Percentiles rank a stretch among this genome's conserved stretches.
phyloP scores from a whole-genome alignment of 2,329 filamentous ascomycete species.

The Orbilia javanica region DNA sequence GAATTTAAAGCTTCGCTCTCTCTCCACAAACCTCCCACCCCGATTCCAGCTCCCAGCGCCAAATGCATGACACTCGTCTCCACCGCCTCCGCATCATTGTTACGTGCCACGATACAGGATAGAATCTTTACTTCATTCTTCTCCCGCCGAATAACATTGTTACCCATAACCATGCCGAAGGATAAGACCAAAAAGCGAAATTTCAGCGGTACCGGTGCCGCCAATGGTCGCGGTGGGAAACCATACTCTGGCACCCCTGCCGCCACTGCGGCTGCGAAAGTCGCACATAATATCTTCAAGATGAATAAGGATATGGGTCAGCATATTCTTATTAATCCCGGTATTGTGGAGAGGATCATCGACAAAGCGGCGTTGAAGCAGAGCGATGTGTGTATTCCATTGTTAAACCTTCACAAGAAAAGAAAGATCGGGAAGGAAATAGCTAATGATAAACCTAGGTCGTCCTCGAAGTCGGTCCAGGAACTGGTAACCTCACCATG shows the following conservation, averaged over 20 bases:
- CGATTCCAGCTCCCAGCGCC: conserved; percentile 36
- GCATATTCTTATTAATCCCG: conserved; percentile 93
- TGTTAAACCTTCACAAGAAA: neutral
- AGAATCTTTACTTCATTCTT: conserved; percentile 25
- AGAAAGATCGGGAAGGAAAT: conserved; percentile 1
- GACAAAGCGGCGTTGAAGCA: conserved; percentile 91
- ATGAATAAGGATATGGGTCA: conserved; percentile 93
- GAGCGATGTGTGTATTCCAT: conserved; percentile 71
- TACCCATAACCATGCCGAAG: conserved; percentile 40
- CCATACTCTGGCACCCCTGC: conserved; percentile 60
- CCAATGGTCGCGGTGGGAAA: conserved; percentile 41
- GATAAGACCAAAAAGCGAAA: conserved; percentile 44
- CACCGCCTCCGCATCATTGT: conserved; percentile 48
- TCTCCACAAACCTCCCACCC: neutral
- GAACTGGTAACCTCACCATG: conserved; percentile 89
- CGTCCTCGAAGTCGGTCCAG: conserved; percentile 92
- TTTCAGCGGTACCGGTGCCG: conserved; percentile 35
- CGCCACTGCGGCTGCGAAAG: conserved; percentile 67
- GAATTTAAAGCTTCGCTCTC: conserved; percentile 18
- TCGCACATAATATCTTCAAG: conserved; percentile 89
- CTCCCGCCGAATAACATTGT: conserved; percentile 8
- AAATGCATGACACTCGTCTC: conserved; percentile 57
- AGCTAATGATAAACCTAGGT: conserved; percentile 64
- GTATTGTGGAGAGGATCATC: conserved; percentile 84
- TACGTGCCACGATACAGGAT: conserved; percentile 57